Percentiles rank a stretch among this genome's conserved stretches.
Conservation (phyloP, 768 basidiomycete genomes). For the Agrocybe chaxingu region DNA sequence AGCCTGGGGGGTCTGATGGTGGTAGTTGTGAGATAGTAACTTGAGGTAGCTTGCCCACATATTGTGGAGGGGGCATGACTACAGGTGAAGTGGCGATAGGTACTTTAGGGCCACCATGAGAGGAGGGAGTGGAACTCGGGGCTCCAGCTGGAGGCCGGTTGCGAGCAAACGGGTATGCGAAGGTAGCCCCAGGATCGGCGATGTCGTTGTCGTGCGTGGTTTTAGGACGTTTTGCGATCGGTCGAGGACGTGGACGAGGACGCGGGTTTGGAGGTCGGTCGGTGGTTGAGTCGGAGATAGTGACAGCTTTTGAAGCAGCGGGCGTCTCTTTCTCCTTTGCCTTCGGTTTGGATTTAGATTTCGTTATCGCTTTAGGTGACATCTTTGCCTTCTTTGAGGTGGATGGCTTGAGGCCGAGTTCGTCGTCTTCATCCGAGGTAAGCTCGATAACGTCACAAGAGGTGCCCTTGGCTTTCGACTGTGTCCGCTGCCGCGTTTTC, state of each 20-base stretch:
- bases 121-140: slow-evolving; percentile 1
- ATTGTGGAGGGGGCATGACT: not conserved
- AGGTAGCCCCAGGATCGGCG: not conserved
- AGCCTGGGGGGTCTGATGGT: slow-evolving; percentile 31
- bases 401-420: slow-evolving; percentile 25
- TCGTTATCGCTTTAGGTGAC: slow-evolving; percentile 24
- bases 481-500: slow-evolving; percentile 47
- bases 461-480: slow-evolving; percentile 14
- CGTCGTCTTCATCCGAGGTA: slow-evolving; percentile 38
- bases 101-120: slow-evolving; percentile 8
- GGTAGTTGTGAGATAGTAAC: slow-evolving; percentile 23
- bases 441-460: slow-evolving; percentile 41
- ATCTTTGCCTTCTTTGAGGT: slow-evolving; percentile 23
- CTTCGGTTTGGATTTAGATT: slow-evolving; percentile 19
- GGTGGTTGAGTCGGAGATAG: not conserved
- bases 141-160: not conserved
- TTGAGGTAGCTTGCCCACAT: not conserved
- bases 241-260: slow-evolving; percentile 17
- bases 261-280: slow-evolving; percentile 5
- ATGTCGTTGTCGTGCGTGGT: not conserved
- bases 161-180: not conserved
- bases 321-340: slow-evolving; percentile 8
- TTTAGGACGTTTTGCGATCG: slow-evolving; percentile 8
- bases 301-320: not conserved
- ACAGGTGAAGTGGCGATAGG: slow-evolving; percentile 16